Percentiles rank a stretch among this genome's conserved stretches.
Evolutionary conservation across 2,329 filamentous ascomycete species (phyloP).

Genomic region (Stachybotrys chartarum): DNA sequence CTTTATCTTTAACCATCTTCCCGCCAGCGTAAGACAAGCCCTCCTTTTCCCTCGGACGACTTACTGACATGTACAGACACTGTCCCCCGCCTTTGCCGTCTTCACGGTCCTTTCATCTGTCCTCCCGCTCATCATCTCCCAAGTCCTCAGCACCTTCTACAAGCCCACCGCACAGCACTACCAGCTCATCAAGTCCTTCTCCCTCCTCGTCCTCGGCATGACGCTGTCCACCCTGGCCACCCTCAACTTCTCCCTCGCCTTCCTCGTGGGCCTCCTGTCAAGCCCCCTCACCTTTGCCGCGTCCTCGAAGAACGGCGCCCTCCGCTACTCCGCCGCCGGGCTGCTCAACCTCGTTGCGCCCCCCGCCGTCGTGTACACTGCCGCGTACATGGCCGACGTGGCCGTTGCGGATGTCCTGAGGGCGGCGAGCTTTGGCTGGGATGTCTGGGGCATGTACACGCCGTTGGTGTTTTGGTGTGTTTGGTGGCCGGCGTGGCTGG

Average conservation of each 20-base stretch:
- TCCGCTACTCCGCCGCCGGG: slow-evolving; percentile 35
- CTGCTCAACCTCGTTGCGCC: slow-evolving; percentile 57
- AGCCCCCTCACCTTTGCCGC: slow-evolving; percentile 71
- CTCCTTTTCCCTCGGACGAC: background rate
- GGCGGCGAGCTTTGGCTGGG: slow-evolving; percentile 79
- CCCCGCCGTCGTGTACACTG: slow-evolving; percentile 43
- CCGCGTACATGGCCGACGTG: slow-evolving; percentile 31
- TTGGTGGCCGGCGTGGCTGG: slow-evolving; percentile 91
- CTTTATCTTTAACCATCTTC: slow-evolving; percentile 75
- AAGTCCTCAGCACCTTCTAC: slow-evolving; percentile 42
- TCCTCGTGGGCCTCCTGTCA: slow-evolving; percentile 75
- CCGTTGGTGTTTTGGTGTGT: slow-evolving; percentile 87
- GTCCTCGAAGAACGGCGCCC: slow-evolving; percentile 32
- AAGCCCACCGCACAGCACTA: slow-evolving; percentile 61
- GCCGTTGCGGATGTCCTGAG: slow-evolving; percentile 53
- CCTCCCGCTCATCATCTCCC: slow-evolving; percentile 51
- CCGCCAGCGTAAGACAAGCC: slow-evolving; percentile 49
- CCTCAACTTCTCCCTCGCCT: slow-evolving; percentile 87
- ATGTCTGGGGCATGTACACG: slow-evolving; percentile 84
- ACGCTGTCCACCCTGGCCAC: slow-evolving; percentile 89
- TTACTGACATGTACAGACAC: slow-evolving; percentile 35
- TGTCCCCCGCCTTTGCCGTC: slow-evolving; percentile 49
- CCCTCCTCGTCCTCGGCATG: slow-evolving; percentile 85
- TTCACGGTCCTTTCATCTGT: slow-evolving; percentile 49
- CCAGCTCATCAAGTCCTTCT: slow-evolving; percentile 80